Evolutionary conservation across 2,329 filamentous ascomycete genomes (phyloP), one percentile per base, ranked within the genome.

Genomic region (Aspergillus arachidicola): DNA sequence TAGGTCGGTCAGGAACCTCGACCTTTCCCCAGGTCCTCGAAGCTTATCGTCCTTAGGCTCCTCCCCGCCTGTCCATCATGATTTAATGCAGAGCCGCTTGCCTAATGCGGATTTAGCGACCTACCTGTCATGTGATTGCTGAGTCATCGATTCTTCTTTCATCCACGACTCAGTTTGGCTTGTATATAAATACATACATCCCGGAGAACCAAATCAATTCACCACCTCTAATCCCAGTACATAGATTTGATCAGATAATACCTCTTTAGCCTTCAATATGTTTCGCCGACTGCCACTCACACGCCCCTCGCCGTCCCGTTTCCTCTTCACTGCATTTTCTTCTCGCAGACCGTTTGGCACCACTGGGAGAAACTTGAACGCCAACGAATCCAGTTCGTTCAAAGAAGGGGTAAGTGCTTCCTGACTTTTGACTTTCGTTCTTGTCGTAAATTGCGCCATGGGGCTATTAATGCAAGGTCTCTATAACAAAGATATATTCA

Each of bases 21-120:
- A 57, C 48, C 55, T 48, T 57, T 34, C 45, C 56, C 60, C 60
- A 60, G 60, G 46, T 63, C 66, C 65, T 70, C 68, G 62, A 75
- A 75, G 72, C 72, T 75, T 74, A 75, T 74, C 70, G 68, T 57
- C 69, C 57, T 73, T 75, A 70, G 68, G 67, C 67, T 75, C 69
- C 64, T 66, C 69, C 71, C 71, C 68, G 69, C 68, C 60, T 67
- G 63, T 69, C 63, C 61, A 60, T 65, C 59, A 41, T 65, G 64
- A 62, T 67, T 67, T 46, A 59, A 58, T 55, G 55, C 61, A 54
- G 60, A 65, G 63, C 64, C 61, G 60, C 54, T 64, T 48, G 59
- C 45, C 66, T 65, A 66, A 66, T 64, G 66, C 48, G 28, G 48
- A 9, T 21, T 50, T 30, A 46, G 36, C 28, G 48, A 32, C 26